Conservation (phyloP, 2,329 filamentous ascomycete genomes). For the Ophiostoma australiae region DNA sequence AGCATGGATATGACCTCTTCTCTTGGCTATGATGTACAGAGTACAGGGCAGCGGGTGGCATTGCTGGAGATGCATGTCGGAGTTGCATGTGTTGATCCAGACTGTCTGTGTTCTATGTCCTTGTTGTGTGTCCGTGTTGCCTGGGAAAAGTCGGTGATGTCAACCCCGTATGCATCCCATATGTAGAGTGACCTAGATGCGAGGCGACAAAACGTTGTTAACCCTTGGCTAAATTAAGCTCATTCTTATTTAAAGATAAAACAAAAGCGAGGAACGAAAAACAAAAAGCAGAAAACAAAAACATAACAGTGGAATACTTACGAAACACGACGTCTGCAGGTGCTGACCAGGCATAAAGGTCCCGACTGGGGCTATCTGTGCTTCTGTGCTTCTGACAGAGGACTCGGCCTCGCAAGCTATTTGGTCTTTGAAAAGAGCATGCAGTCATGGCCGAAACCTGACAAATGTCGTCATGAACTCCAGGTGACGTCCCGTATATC, state of each 20-base stretch:
- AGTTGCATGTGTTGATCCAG: background rate
- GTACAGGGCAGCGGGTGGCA: background rate
- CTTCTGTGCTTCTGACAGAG: background rate
- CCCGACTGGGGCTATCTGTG: no score
- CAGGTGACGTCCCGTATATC: background rate
- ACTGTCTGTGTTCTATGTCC: background rate
- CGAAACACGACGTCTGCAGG: slow-evolving; percentile 8
- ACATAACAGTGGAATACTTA: background rate
- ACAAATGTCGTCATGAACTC: background rate
- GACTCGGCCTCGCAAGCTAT: background rate
- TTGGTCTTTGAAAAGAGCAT: background rate
- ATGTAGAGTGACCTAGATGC: background rate
- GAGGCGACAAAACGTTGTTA: background rate
- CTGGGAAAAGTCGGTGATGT: background rate
- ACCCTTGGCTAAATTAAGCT: slow-evolving; percentile 3
- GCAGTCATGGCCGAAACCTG: background rate
- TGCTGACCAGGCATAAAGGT: background rate
- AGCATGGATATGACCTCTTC: background rate
- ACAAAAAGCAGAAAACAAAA: background rate
- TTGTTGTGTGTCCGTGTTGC: background rate
- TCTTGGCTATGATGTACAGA: background rate
- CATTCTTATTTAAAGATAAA: background rate
- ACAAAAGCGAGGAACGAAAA: no score
- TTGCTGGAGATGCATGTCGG: background rate
- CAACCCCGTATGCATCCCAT: slow-evolving; percentile 3